These are phyloP conservation scores for Sapria himalayana DNA, from an alignment of 345 rosid genomes.

Conservation along the genomic window DNA sequence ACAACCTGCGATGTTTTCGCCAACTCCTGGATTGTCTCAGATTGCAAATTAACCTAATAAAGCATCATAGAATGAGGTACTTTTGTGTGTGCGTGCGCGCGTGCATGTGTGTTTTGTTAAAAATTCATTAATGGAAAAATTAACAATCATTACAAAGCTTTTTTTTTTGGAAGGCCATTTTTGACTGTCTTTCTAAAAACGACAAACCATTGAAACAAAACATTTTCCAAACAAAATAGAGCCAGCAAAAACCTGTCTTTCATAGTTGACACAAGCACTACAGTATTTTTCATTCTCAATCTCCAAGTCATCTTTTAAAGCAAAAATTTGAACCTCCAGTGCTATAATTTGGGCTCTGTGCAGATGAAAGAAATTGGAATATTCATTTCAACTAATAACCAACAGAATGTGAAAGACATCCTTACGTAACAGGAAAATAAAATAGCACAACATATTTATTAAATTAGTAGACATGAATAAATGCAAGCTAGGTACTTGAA, in stretches of 20 bases:
- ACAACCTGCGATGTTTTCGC: slow-evolving; percentile 65
- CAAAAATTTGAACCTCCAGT: slow-evolving; percentile 44
- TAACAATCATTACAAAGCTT: too few relatives aligned
- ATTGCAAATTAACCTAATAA: slow-evolving; percentile 60
- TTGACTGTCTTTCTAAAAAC: too few relatives aligned
- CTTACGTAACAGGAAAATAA: slow-evolving; percentile 4
- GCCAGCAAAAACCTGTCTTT: slow-evolving; percentile 55
- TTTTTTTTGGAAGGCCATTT: too few relatives aligned
- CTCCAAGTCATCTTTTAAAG: slow-evolving; percentile 48
- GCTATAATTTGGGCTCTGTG: slow-evolving; percentile 43
- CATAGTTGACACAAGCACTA: slow-evolving; percentile 69
- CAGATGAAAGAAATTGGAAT: too few relatives aligned
- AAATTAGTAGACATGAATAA: too few relatives aligned
- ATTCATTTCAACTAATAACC: too few relatives aligned
- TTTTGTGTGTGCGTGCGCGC: too few relatives aligned
- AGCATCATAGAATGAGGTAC: too few relatives aligned
- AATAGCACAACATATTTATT: slow-evolving; percentile 1
- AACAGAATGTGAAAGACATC: slow-evolving; percentile 6
- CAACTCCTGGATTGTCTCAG: slow-evolving; percentile 90
- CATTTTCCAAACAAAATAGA: background rate
- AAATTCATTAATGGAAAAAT: too few relatives aligned
- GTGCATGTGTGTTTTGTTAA: too few relatives aligned
- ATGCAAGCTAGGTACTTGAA: too few relatives aligned
- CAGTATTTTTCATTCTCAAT: slow-evolving; percentile 61
- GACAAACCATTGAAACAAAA: too few relatives aligned